Base-by-base conservation (phyloP, 2,329 filamentous ascomycete genomes). In the Sporothrix brasiliensis region DNA sequence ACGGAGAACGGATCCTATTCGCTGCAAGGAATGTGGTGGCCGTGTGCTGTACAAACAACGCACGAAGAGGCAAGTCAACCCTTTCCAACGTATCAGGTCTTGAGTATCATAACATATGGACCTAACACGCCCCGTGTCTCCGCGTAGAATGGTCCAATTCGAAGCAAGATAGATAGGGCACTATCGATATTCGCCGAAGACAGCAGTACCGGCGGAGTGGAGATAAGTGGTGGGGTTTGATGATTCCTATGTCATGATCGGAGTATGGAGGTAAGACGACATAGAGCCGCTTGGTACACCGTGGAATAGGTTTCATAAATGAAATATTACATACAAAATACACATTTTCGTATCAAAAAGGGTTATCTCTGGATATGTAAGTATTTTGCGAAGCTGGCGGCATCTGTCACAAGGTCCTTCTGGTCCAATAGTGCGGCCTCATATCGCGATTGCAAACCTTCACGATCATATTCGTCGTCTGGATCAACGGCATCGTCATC, bases 11-110 rank as follows among this genome's bases (percentile, higher is more conserved):
- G 92, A 95, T 77, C 89, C 91, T 47, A 94, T 97, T 75, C 87
- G 92, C 39, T 97, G 93, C 85, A 91, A 92, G 80, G 92, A 94
- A 82, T 99, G 95, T 80, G 95, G 95, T 9, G 95, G 97, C 77
- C 90, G 95, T 74, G 93, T 99, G 73, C 83, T 99, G 75, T 98
- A 98, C 83, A 99, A 99, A 88, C 92, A 97, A 87, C 84, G 95
- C 78, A 99, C 95, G 58, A 97, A 97, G 86, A 89, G 95, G 95
- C 97, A 58, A 5, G 69, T 30, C 10, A 16, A 34, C 6, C 5
- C 1, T 54, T 9, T 13, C 16, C 7, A 6, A 34, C 34, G 34
- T 5, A 34, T 34, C 34, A 34, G 34, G 6, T 34, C 5, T 34
- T 16, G 24, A 21, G 13, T 19, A 13, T 58, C 27, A 13, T 58